phyloP scores from a whole-genome alignment of 345 rosid genomes.

The Camelina sativa region DNA sequence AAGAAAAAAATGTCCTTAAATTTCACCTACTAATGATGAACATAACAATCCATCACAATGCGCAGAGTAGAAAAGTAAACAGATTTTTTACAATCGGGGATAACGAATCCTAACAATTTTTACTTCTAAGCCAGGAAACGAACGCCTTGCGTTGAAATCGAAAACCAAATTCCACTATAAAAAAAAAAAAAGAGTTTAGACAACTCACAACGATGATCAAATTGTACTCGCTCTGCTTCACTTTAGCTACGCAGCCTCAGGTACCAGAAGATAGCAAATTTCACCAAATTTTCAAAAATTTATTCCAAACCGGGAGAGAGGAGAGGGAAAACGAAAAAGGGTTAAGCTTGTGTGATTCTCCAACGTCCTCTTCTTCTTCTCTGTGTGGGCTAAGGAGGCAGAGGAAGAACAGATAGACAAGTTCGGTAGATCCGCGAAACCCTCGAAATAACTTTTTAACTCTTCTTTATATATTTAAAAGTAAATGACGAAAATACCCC shows the following conservation, averaged over 20 bases:
- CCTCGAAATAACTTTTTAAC: neutral
- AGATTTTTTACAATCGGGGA: neutral
- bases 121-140: neutral
- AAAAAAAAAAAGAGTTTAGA: neutral
- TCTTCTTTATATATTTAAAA: neutral
- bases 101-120: neutral
- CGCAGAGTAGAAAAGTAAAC: neutral
- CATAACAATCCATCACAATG: conserved; percentile 8
- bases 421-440: conserved; percentile 11
- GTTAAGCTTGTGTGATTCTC: neutral
- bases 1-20: neutral
- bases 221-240: conserved; percentile 13
- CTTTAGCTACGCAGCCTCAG: conserved; percentile 1
- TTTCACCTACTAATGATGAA: neutral
- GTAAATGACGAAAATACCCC: conserved; percentile 1
- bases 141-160: neutral
- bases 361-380: conserved; percentile 23
- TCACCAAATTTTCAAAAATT: neutral
- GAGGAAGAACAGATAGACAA: neutral
- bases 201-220: conserved; percentile 4
- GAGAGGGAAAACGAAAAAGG: neutral
- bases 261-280: neutral
- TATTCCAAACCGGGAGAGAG: neutral
- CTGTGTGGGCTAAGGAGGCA: neutral
- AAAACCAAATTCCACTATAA: neutral